Conservation (phyloP, 2,329 filamentous ascomycete species). For the Trichoderma sp. region DNA sequence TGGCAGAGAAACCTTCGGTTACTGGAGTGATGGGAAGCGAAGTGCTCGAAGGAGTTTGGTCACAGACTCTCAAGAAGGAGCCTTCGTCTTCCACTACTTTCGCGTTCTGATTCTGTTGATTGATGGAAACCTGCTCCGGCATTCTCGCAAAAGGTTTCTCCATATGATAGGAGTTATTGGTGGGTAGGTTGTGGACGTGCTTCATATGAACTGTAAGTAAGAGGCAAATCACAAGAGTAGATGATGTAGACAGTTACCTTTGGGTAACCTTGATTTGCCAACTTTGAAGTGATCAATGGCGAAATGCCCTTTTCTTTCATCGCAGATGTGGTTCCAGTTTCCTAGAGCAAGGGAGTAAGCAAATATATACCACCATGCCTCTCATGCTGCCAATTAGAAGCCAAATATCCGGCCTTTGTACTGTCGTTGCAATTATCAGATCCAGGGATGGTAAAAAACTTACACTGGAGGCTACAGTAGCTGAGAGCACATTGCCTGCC, state of each 20-base stretch:
- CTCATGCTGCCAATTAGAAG: not conserved
- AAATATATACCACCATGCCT: not conserved
- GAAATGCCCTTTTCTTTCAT: slow-evolving; percentile 43
- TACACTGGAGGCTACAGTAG: slow-evolving; percentile 22
- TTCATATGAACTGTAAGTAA: slow-evolving; percentile 39
- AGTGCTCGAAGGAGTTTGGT: slow-evolving; percentile 52
- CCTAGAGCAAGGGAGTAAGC: not conserved
- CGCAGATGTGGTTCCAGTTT: not conserved
- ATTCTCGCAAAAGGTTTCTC: slow-evolving; percentile 72
- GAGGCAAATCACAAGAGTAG: slow-evolving; percentile 18
- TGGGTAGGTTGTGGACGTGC: slow-evolving; percentile 42
- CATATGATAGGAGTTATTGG: slow-evolving; percentile 52
- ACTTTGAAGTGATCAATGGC: slow-evolving; percentile 51
- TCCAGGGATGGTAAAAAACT: slow-evolving; percentile 8
- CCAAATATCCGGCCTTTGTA: not conserved
- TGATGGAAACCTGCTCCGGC: slow-evolving; percentile 63
- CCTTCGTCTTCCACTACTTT: slow-evolving; percentile 41
- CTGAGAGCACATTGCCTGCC: slow-evolving; percentile 20
- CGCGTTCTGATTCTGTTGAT: slow-evolving; percentile 56
- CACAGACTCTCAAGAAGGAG: slow-evolving; percentile 37
- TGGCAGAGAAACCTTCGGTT: slow-evolving; percentile 50
- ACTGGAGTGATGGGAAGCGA: slow-evolving; percentile 63
- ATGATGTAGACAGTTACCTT: slow-evolving; percentile 43
- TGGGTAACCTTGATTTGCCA: slow-evolving; percentile 52
- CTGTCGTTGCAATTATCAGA: not conserved